A percentile compares a stretch with the other conserved stretches of the same genome.
Evolutionary conservation across 2,329 filamentous ascomycete genomes (phyloP).

Genomic region (Talaromyces sp.): DNA sequence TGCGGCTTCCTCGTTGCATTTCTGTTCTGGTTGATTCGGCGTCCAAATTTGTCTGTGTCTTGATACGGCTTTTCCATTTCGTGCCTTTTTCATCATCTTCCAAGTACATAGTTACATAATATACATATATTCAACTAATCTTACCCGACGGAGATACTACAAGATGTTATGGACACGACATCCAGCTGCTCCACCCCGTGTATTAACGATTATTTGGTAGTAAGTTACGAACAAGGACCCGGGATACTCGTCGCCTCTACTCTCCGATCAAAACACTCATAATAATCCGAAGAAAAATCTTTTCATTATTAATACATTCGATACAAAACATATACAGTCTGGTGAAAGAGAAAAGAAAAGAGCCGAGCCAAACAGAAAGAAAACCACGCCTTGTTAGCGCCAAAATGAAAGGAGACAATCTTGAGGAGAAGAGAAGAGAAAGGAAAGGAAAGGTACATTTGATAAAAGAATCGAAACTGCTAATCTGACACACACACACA

Average conservation of each 20-base stretch:
- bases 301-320: not conserved
- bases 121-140: not conserved
- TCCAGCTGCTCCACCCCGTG: not conserved
- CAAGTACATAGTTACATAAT: constrained; percentile 17
- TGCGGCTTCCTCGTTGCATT: constrained; percentile 6
- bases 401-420: not conserved
- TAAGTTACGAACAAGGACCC: not conserved
- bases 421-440: not conserved
- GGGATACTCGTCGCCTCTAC: not conserved
- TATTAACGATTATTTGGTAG: not conserved
- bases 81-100: not conserved
- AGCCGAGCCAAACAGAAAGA: not conserved
- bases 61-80: not conserved
- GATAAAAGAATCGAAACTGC: not conserved
- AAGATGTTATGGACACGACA: not conserved
- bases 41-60: not conserved
- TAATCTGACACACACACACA: not conserved
- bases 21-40: not conserved
- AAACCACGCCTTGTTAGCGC: not conserved
- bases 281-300: too few relatives aligned
- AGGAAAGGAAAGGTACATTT: not conserved
- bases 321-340: not conserved
- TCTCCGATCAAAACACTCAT: not conserved
- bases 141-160: not conserved
- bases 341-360: not conserved